Evolutionary conservation across 139 green algal genomes (phyloP).

Genomic region (Gonium pectorale): DNA sequence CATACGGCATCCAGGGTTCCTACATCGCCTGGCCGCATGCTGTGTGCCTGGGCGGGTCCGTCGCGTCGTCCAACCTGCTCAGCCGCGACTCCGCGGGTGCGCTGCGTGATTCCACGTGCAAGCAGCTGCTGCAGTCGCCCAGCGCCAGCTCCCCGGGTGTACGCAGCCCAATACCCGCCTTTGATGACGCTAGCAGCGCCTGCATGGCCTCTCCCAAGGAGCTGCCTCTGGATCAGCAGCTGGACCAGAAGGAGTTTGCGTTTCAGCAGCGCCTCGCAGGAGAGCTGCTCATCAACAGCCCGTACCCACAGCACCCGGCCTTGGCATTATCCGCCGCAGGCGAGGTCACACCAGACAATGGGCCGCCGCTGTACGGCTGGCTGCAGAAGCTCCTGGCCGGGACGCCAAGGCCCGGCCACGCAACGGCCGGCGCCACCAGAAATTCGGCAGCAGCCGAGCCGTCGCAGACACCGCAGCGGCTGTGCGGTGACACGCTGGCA

Average conservation of each 20-base stretch:
- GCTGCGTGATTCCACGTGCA: background rate
- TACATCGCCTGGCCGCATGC: background rate
- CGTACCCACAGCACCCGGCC: too few species aligned
- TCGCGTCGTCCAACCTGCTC: too few species aligned
- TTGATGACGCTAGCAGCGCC: background rate
- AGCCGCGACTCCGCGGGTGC: background rate
- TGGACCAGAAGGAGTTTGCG: too few species aligned
- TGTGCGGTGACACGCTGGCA: background rate
- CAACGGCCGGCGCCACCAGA: background rate
- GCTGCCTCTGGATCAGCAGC: constrained; percentile 4
- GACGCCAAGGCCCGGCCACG: background rate
- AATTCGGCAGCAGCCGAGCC: background rate
- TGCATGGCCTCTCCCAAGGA: constrained; percentile 33
- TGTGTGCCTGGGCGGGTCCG: background rate
- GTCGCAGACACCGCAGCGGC: background rate
- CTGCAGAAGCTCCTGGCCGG: constrained; percentile 5
- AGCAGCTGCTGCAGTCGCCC: constrained; percentile 31
- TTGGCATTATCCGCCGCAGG: too few species aligned
- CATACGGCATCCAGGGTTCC: background rate
- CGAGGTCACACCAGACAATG: too few species aligned
- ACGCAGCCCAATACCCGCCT: background rate
- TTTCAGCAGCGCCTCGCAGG: too few species aligned
- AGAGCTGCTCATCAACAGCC: too few species aligned
- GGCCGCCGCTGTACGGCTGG: background rate
- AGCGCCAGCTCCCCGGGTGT: background rate